Evolutionary conservation across 129 eudicot genomes (phyloP), one percentile per base, ranked within the genome.

Genomic region (Flaveria sonorensis): DNA sequence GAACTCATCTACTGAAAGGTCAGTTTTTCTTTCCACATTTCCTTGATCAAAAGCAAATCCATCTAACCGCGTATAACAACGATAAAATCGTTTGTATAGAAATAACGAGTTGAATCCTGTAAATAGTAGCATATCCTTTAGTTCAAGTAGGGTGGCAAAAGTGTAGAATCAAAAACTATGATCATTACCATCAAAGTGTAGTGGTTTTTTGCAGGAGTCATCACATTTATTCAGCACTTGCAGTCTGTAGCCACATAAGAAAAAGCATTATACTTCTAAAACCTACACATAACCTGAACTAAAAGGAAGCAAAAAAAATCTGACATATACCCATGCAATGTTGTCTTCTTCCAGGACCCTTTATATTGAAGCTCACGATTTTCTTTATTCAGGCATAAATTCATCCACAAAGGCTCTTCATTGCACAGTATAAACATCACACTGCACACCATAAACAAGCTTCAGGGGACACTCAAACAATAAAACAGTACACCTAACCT

Each of bases 341-440:
- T 70, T 28, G 99, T 94, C 81, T 71, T 94, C 86, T 91, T 94
- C 99, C 99, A 94, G 16, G 99, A 91, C 46, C 96, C 96, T 83
- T 89, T 84, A 79, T 89, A 94, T 79, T 89, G 84, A 75, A 94
- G 86, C 53, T 77, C 85, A 51, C 84, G 89, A 79, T 85, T 89
- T 73, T 85, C 84, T 76, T 83, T 86, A 69, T 75, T 76, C 68
- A 94, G 89, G 87, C 99, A 94, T 73, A 94, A 74, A 61, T 81
- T 83, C 99, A 94, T 94, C 99, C 99, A 94, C 36, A 91, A 85
- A 52, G 99, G 99, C 82, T 94, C 99, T 87, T 94, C 99, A 83
- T 94, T 94, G 93, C 97, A 94, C 39, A 94, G 76, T 70, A 94
- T 91, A 79, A 91, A 94, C 93, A 94, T 84, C 77, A 94, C 97